phyloP scores from a whole-genome alignment of 805 yeast genomes.

The Nematodospora valgi region DNA sequence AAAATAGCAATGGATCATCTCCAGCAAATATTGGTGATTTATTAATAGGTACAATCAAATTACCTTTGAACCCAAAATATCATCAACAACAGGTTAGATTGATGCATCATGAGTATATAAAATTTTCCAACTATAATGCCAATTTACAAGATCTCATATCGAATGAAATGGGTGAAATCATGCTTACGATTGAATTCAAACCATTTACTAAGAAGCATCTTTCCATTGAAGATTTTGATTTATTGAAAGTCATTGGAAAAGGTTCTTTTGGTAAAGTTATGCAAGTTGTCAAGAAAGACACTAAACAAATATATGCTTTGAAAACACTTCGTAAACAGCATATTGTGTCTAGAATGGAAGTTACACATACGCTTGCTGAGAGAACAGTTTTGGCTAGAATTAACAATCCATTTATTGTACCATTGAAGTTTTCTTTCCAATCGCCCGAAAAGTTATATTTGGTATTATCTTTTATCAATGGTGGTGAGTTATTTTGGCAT shows the following conservation, averaged over 20 bases:
- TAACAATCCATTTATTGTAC: slow-evolving; percentile 93
- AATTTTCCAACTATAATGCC: slow-evolving; percentile 33
- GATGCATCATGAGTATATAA: slow-evolving; percentile 54
- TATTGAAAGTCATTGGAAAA: slow-evolving; percentile 93
- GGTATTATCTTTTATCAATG: slow-evolving; percentile 90
- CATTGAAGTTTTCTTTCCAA: slow-evolving; percentile 93
- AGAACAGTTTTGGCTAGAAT: slow-evolving; percentile 92
- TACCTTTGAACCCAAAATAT: slow-evolving; percentile 55
- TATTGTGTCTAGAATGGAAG: slow-evolving; percentile 90
- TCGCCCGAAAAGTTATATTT: slow-evolving; percentile 92
- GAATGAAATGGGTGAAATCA: slow-evolving; percentile 47
- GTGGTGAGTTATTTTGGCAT: slow-evolving; percentile 95
- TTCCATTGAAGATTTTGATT: slow-evolving; percentile 86
- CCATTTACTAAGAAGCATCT: slow-evolving; percentile 63
- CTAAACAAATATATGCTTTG: slow-evolving; percentile 89
- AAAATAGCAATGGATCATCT: slow-evolving; percentile 18
- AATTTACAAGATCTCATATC: slow-evolving; percentile 25
- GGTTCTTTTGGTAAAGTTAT: slow-evolving; percentile 98
- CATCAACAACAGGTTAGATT: slow-evolving; percentile 52
- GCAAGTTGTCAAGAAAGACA: slow-evolving; percentile 96
- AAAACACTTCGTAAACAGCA: slow-evolving; percentile 93
- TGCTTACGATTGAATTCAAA: slow-evolving; percentile 66
- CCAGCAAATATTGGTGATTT: slow-evolving; percentile 57
- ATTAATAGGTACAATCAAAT: slow-evolving; percentile 66
- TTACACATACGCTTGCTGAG: slow-evolving; percentile 94